Conservation (phyloP, 2,329 filamentous ascomycete genomes). For the Orbilia quercus region DNA sequence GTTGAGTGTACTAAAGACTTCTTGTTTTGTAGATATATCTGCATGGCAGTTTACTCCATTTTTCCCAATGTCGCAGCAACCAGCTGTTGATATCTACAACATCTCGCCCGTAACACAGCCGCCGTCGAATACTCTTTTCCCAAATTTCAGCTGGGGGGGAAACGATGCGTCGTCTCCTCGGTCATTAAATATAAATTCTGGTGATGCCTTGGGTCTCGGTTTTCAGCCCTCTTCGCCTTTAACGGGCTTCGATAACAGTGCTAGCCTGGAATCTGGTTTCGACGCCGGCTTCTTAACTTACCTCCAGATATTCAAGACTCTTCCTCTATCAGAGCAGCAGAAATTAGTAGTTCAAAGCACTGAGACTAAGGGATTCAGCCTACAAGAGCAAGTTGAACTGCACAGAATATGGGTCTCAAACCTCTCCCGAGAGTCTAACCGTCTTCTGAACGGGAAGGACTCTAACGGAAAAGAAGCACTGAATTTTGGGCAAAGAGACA, state of each 20-base stretch:
- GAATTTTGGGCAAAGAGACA: not conserved
- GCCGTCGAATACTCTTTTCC: not conserved
- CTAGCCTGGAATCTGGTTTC: conserved; percentile 8
- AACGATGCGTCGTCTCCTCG: conserved; percentile 1
- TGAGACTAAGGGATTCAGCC: conserved; percentile 3
- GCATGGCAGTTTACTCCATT: conserved; percentile 22
- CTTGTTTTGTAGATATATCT: conserved; percentile 4
- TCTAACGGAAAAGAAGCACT: not conserved
- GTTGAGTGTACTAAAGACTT: not conserved
- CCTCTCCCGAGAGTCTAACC: conserved; percentile 5
- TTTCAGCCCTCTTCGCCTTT: not conserved
- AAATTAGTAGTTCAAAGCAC: conserved; percentile 6
- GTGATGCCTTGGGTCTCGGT: not conserved
- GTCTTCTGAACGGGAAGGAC: conserved; percentile 7
- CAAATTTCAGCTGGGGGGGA: conserved; percentile 5
- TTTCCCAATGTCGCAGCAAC: not conserved
- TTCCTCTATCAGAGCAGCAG: conserved; percentile 25
- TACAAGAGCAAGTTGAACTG: conserved; percentile 14
- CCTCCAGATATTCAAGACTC: conserved; percentile 17
- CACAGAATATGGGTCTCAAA: conserved; percentile 25
- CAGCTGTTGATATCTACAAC: conserved; percentile 7
- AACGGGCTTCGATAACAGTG: not conserved
- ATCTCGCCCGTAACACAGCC: no score
- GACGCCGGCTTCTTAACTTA: conserved; percentile 6
- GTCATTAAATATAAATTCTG: conserved; percentile 3